Percentiles rank a stretch among this genome's conserved stretches.
Evolutionary conservation across 202 grass and related monocot species (phyloP).

Genomic region (Schoenoplectus triqueter): DNA sequence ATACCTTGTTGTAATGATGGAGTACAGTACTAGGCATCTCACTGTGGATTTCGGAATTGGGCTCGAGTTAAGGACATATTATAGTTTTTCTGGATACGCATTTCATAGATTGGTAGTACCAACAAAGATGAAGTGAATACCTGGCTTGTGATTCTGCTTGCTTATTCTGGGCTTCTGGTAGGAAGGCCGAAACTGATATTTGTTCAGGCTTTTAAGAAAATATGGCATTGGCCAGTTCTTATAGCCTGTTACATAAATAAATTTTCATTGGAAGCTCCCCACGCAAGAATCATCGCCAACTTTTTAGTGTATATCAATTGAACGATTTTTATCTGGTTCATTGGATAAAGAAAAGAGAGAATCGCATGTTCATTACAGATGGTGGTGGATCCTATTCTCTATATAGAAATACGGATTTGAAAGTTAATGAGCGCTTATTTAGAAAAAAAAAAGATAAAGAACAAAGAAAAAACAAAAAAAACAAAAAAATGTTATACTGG

Average conservation of each 20-base stretch:
- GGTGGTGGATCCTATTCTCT: too few relatives aligned
- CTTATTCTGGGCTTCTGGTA: not conserved
- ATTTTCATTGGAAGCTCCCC: not conserved
- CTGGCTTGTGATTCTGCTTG: not conserved
- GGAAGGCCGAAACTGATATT: not conserved
- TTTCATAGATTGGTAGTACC: too few relatives aligned
- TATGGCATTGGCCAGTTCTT: not conserved
- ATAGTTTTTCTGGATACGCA: not conserved
- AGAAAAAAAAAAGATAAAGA: too few relatives aligned
- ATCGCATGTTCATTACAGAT: too few relatives aligned
- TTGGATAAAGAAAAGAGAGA: not conserved
- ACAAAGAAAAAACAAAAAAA: not conserved
- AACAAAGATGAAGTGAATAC: not conserved
- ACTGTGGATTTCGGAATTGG: not conserved
- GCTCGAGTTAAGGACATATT: not conserved
- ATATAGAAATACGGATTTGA: too few relatives aligned
- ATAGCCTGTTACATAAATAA: too few relatives aligned
- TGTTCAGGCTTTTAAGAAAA: not conserved
- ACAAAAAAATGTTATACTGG: not conserved
- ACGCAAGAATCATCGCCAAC: not conserved
- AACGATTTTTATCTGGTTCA: not conserved
- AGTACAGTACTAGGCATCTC: not conserved
- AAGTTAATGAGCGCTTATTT: too few relatives aligned
- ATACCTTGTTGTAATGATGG: not conserved
- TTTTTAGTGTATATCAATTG: not conserved